A percentile compares a stretch with the other conserved stretches of the same genome.
phyloP scores from a whole-genome alignment of 2,329 filamentous ascomycete species.

The Penicillium sp. region DNA sequence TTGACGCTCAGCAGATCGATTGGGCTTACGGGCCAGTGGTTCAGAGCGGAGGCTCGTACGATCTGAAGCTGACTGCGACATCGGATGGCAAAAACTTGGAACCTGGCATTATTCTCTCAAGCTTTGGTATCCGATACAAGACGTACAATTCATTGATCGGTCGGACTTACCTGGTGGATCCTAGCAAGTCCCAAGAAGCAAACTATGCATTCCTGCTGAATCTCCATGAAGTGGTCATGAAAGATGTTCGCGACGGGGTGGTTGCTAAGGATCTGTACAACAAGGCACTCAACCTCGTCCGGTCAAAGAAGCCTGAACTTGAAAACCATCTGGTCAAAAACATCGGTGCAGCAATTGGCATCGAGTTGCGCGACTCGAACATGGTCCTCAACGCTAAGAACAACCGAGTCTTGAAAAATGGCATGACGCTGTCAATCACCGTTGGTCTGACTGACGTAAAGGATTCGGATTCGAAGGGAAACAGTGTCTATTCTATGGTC shows the following conservation, averaged over 20 bases:
- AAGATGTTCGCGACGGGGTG: constrained; percentile 82
- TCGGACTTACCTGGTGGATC: constrained; percentile 92
- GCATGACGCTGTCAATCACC: constrained; percentile 91
- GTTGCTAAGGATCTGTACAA: constrained; percentile 84
- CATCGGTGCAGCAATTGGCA: constrained; percentile 85
- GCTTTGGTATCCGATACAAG: constrained; percentile 88
- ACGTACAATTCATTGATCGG: constrained; percentile 91
- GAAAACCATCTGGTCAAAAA: constrained; percentile 94
- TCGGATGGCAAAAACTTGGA: constrained; percentile 80
- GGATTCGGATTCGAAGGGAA: constrained; percentile 80
- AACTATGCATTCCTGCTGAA: constrained; percentile 85
- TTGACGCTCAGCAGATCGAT: constrained; percentile 83
- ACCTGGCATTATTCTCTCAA: constrained; percentile 87
- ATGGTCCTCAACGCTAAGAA: constrained; percentile 86
- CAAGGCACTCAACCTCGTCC: constrained; percentile 76
- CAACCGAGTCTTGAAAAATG: constrained; percentile 75
- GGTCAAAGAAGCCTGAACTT: constrained; percentile 86
- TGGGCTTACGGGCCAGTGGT: constrained; percentile 89
- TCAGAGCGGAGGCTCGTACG: constrained; percentile 93
- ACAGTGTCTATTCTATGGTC: constrained; percentile 80
- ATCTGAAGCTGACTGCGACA: constrained; percentile 73
- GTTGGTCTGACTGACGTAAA: constrained; percentile 87
- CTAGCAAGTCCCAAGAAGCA: constrained; percentile 89
- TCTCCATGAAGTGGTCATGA: constrained; percentile 84
- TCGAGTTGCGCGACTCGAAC: constrained; percentile 81